Conservation (phyloP, 2,329 filamentous ascomycete species). For the Ophiosphaerella herpotricha region DNA sequence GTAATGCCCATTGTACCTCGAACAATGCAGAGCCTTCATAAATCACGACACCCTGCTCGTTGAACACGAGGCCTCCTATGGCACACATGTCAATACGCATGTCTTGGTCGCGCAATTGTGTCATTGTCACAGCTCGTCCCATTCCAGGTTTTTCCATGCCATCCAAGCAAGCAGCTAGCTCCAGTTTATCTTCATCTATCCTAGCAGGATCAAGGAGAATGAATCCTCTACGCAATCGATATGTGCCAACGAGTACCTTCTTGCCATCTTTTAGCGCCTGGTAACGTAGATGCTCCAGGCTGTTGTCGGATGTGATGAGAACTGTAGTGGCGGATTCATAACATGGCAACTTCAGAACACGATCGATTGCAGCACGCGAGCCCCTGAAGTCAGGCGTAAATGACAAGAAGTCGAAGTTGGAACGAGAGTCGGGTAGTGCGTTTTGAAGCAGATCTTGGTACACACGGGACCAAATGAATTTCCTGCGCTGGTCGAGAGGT, state of each 20-base stretch:
- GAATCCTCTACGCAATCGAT: constrained; percentile 50
- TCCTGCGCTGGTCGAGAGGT: constrained; percentile 16
- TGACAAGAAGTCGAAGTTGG: constrained; percentile 50
- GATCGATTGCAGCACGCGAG: constrained; percentile 41
- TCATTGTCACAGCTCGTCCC: constrained; percentile 42
- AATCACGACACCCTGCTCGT: constrained; percentile 44
- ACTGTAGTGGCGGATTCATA: constrained; percentile 41
- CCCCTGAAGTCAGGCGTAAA: constrained; percentile 52
- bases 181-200: constrained; percentile 33
- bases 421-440: constrained; percentile 51
- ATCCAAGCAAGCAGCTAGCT: constrained; percentile 48
- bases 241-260: constrained; percentile 49
- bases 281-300: constrained; percentile 48
- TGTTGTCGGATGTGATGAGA: constrained; percentile 52
- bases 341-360: constrained; percentile 36
- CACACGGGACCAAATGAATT: constrained; percentile 34
- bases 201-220: constrained; percentile 46
- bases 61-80: constrained; percentile 49
- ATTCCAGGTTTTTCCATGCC: constrained; percentile 50
- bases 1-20: constrained; percentile 52
- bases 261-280: constrained; percentile 49
- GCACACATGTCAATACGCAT: constrained; percentile 45
- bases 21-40: constrained; percentile 51
- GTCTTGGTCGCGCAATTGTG: constrained; percentile 39
- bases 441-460: constrained; percentile 46